Conservation (phyloP, 176 grass and related monocot genomes). For the Rhipidocladum racemiflorum region DNA sequence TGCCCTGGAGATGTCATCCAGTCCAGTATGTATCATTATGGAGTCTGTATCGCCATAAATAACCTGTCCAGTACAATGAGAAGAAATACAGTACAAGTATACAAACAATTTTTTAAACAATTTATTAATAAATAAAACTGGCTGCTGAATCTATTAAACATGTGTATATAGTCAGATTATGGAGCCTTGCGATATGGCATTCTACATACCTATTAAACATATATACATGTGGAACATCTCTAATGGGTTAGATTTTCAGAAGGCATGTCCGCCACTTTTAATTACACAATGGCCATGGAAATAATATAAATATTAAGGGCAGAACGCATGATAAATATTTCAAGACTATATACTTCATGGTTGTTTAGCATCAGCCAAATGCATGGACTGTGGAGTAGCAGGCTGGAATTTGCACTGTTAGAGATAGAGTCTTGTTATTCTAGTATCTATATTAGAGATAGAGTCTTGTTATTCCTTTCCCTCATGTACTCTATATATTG, state of each 20-base stretch:
- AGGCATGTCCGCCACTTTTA: neutral
- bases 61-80: conserved; percentile 54
- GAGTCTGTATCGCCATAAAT: conserved; percentile 99
- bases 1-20: conserved; percentile 88
- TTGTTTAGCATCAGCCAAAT: too few species aligned
- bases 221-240: neutral
- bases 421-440: too few species aligned
- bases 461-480: too few species aligned
- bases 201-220: too few species aligned
- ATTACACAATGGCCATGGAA: neutral
- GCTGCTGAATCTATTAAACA: neutral
- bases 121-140: conserved; percentile 25
- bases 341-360: too few species aligned
- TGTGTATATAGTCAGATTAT: too few species aligned
- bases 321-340: neutral
- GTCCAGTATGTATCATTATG: conserved; percentile 96
- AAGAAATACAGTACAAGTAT: neutral
- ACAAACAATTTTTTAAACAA: neutral
- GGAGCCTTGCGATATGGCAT: too few species aligned
- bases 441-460: too few species aligned
- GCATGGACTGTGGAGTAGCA: too few species aligned
- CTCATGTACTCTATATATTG: too few species aligned
- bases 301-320: neutral
- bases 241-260: neutral
- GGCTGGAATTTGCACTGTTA: too few species aligned